phyloP scores from a whole-genome alignment of 371 early-diverging fungal species.

The Mortierella sp. region DNA sequence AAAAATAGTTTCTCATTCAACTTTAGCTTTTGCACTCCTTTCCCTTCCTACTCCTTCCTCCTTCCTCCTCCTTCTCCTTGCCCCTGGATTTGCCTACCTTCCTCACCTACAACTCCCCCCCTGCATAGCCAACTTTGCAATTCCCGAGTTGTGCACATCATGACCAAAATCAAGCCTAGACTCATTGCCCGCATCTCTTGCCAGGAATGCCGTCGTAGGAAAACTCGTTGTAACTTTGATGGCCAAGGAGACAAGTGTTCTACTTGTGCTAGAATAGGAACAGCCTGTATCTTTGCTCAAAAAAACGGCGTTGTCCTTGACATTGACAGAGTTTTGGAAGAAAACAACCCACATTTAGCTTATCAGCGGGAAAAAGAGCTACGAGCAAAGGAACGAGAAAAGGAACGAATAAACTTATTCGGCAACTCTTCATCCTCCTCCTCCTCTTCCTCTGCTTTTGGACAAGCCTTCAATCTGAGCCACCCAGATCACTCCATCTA shows the following conservation, averaged over 20 bases:
- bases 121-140: neutral
- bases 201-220: conserved; percentile 53
- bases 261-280: conserved; percentile 52
- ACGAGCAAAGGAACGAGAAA: conserved; percentile 42
- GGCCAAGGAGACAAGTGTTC: conserved; percentile 55
- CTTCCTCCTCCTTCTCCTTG: neutral
- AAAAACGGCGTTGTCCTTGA: conserved; percentile 54
- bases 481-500: conserved; percentile 19
- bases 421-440: conserved; percentile 13
- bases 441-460: conserved; percentile 10
- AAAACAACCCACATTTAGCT: conserved; percentile 53
- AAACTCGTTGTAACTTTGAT: conserved; percentile 56
- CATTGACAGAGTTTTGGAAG: conserved; percentile 56
- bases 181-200: conserved; percentile 58
- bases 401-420: conserved; percentile 13
- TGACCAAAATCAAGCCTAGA: conserved; percentile 58
- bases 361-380: conserved; percentile 52
- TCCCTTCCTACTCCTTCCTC: neutral
- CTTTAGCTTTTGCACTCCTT: neutral
- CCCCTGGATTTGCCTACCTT: neutral
- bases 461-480: neutral
- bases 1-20: too few species aligned
- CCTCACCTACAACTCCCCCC: neutral
- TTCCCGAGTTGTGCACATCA: too few species aligned
- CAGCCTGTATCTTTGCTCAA: conserved; percentile 49